These are phyloP conservation scores for Suillus occidentalis DNA, from an alignment of 768 basidiomycete genomes.

Conservation along the genomic window DNA sequence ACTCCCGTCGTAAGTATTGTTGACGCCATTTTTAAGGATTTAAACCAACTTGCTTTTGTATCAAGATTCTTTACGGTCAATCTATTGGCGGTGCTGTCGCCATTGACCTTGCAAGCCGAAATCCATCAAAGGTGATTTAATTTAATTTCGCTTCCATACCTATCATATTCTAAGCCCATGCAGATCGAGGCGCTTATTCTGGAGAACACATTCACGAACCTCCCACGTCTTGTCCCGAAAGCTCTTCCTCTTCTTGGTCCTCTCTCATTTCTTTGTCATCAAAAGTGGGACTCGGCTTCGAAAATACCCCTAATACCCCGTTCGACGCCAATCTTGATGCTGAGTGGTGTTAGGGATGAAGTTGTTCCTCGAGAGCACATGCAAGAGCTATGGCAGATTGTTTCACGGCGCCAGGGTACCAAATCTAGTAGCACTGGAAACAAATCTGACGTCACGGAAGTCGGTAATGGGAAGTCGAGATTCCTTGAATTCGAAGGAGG, in stretches of 20 bases:
- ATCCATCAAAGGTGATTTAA: conserved; percentile 57
- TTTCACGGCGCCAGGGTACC: conserved; percentile 46
- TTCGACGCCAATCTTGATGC: conserved; percentile 74
- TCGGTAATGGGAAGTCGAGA: conserved; percentile 52
- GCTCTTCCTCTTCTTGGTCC: conserved; percentile 73
- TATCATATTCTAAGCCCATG: not conserved
- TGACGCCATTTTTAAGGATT: not conserved
- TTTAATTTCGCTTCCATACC: not conserved
- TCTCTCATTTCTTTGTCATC: conserved; percentile 77
- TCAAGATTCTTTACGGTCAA: conserved; percentile 76
- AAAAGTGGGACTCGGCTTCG: conserved; percentile 82
- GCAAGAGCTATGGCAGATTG: conserved; percentile 65
- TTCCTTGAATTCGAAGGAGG: conserved; percentile 58
- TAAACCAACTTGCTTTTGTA: not conserved
- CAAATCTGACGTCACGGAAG: conserved; percentile 41
- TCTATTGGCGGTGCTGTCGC: conserved; percentile 93
- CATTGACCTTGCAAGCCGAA: conserved; percentile 81
- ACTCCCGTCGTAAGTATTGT: conserved; percentile 61
- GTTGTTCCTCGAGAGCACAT: conserved; percentile 57
- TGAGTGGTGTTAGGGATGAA: conserved; percentile 65
- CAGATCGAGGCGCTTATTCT: conserved; percentile 80
- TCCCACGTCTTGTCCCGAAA: conserved; percentile 79
- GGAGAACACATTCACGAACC: conserved; percentile 91
- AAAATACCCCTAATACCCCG: conserved; percentile 64
- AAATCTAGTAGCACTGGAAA: conserved; percentile 19